A percentile compares a stretch with the other conserved stretches of the same genome.
Conservation (phyloP, 345 rosid species). For the Arabis hirsuta region DNA sequence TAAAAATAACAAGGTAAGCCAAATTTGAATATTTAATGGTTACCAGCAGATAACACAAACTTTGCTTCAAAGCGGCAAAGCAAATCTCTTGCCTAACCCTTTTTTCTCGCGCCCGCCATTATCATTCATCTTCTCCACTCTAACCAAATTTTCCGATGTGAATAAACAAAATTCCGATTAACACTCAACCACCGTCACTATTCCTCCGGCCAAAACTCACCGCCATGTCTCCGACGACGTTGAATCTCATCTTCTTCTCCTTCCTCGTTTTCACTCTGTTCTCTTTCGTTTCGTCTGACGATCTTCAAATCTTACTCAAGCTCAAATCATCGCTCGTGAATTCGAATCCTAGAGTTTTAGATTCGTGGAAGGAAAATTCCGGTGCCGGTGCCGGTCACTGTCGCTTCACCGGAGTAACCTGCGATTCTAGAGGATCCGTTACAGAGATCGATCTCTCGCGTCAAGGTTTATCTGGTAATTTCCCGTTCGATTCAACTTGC, state of each 20-base stretch:
- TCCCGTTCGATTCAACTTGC: slow-evolving; percentile 63
- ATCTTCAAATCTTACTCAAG: slow-evolving; percentile 56
- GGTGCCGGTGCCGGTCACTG: slow-evolving; percentile 38
- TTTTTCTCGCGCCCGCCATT: slow-evolving; percentile 28
- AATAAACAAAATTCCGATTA: slow-evolving; percentile 9
- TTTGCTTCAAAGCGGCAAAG: slow-evolving; percentile 43
- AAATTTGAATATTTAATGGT: slow-evolving; percentile 41
- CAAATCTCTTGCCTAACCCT: slow-evolving; percentile 8
- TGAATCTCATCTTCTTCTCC: slow-evolving; percentile 1
- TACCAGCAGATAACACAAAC: slow-evolving; percentile 23
- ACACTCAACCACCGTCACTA: slow-evolving; percentile 24
- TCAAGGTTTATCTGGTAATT: slow-evolving; percentile 47
- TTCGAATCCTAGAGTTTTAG: slow-evolving; percentile 45
- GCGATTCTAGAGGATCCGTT: slow-evolving; percentile 53
- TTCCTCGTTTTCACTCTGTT: slow-evolving; percentile 42
- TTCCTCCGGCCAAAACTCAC: background rate
- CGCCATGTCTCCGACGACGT: slow-evolving; percentile 29
- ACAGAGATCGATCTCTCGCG: slow-evolving; percentile 70
- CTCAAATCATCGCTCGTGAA: slow-evolving; percentile 51
- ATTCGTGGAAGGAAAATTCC: slow-evolving; percentile 54
- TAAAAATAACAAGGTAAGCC: background rate
- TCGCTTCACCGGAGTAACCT: slow-evolving; percentile 67
- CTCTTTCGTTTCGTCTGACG: slow-evolving; percentile 55
- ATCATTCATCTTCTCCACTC: background rate
- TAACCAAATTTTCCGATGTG: slow-evolving; percentile 29